These are phyloP conservation scores for Nelumbo lutea DNA, from an alignment of 164 flowering plant genomes.

Conservation along the genomic window DNA sequence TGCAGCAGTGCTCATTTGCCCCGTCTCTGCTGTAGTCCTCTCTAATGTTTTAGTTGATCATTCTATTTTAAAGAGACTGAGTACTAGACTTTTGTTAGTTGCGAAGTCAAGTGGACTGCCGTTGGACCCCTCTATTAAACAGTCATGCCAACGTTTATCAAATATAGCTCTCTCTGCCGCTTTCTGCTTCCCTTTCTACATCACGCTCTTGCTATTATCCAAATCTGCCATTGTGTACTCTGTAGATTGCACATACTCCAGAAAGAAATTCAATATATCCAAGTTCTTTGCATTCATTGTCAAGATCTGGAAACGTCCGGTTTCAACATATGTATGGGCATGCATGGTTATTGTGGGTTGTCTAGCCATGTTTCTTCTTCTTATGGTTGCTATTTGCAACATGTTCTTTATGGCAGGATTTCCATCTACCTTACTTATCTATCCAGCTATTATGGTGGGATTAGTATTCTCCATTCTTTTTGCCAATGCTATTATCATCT, in stretches of 20 bases:
- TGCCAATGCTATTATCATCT: constrained; percentile 73
- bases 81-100: constrained; percentile 50
- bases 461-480: constrained; percentile 64
- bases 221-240: constrained; percentile 79
- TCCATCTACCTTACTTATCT: constrained; percentile 43
- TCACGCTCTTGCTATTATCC: constrained; percentile 60
- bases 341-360: constrained; percentile 57
- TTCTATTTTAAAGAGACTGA: constrained; percentile 49
- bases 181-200: constrained; percentile 70
- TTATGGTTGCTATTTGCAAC: constrained; percentile 57
- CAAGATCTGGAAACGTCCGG: constrained; percentile 71
- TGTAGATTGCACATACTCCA: constrained; percentile 79
- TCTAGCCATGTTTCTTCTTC: constrained; percentile 52
- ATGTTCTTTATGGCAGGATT: constrained; percentile 43
- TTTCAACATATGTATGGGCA: constrained; percentile 64
- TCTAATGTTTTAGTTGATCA: constrained; percentile 73
- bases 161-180: constrained; percentile 56
- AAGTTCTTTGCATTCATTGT: constrained; percentile 41
- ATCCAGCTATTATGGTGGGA: constrained; percentile 57
- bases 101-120: constrained; percentile 79
- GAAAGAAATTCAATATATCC: constrained; percentile 36
- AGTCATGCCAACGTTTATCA: constrained; percentile 57
- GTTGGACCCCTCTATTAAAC: constrained; percentile 46
- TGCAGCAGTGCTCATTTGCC: constrained; percentile 67
- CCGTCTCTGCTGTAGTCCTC: constrained; percentile 60